Percentiles rank a stretch among this genome's conserved stretches.
phyloP scores from a whole-genome alignment of 2,329 filamentous ascomycete genomes.

The Epichloe gansuensis region DNA sequence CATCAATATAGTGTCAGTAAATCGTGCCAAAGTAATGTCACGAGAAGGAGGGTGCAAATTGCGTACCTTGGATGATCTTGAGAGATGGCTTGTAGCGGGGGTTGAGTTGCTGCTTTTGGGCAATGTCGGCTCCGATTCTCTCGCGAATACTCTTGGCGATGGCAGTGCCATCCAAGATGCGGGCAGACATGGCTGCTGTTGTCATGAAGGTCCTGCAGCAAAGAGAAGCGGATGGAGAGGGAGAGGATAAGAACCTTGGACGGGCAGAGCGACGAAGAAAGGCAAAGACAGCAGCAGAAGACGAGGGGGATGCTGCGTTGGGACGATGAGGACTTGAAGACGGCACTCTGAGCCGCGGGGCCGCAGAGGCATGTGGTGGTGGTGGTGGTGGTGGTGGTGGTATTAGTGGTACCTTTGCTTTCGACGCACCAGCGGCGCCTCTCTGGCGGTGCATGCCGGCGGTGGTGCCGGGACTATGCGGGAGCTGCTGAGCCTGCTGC shows the following conservation, averaged over 20 bases:
- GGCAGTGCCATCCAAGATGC: slow-evolving; percentile 89
- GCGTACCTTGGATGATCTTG: slow-evolving; percentile 85
- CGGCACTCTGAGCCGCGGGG: neutral
- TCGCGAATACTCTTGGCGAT: slow-evolving; percentile 88
- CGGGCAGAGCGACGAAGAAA: slow-evolving; percentile 1
- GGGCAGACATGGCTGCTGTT: slow-evolving; percentile 62
- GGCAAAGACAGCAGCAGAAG: neutral
- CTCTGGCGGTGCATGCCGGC: neutral
- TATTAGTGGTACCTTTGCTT: too few relatives aligned
- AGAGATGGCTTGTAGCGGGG: slow-evolving; percentile 79
- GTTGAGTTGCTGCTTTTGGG: slow-evolving; percentile 66
- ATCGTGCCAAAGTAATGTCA: slow-evolving; percentile 4
- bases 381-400: neutral
- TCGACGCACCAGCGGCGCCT: neutral
- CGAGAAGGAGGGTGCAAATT: slow-evolving; percentile 3
- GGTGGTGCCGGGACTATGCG: too few relatives aligned
- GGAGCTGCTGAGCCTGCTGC: too few relatives aligned
- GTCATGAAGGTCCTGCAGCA: slow-evolving; percentile 26
- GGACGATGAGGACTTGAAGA: neutral
- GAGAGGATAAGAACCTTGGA: neutral
- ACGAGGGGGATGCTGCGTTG: neutral
- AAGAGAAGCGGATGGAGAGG: neutral
- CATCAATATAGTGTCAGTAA: slow-evolving; percentile 12
- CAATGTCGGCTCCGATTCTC: slow-evolving; percentile 66
- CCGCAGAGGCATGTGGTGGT: neutral